Base-by-base conservation (phyloP, 2,329 filamentous ascomycete species). In the Boeremia lycopersici region DNA sequence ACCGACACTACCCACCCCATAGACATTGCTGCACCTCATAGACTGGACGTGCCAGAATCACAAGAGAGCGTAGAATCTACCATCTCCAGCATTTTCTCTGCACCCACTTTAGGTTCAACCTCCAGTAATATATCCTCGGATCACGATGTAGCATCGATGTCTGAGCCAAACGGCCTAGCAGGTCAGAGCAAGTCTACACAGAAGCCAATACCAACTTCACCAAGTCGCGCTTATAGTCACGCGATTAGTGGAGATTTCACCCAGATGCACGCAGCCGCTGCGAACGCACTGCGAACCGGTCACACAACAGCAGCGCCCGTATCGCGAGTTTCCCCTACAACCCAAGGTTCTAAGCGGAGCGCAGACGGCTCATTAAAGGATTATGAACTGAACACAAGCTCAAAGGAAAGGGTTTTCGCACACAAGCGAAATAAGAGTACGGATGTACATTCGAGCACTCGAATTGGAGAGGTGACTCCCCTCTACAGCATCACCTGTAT, bases 361-460 rank as follows among this genome's bases (percentile, higher is more conserved):
- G 89, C 90, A 30, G 88, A 89, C 68, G 91, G 90, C 36, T 79
- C 85, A 44, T 81, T 92, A 52, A 96, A 75, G 73, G 48, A 59
- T 54, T 56, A 78, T 64, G 56, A 64, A 58, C 35, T 56, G 10
- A 49, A 43, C 15, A 46, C 46, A 28, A 57, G 52, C 23, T 38
- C 64, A n/a, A 51, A 43, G n/a, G 58, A 41, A 13, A 57, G 54
- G 53, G 56, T 48, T 39, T 68, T 66, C 48, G 83, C 82, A 28
- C 89, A 91, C 72, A 88, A 88, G 26, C 84, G 90, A 67, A 91
- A 86, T 59, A 86, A 86, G 41, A 93, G 90, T 72, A 82, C 86
- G 51, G 79, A 90, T 55, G 86, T 86, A 8, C 82, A 84, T 42
- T 82, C 85, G 43, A 90, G 84, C 44, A 59, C 62, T 67, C 88